Base-by-base conservation (phyloP, 2,329 filamentous ascomycete species). In the Phaeosphaeriaceae sp. region DNA sequence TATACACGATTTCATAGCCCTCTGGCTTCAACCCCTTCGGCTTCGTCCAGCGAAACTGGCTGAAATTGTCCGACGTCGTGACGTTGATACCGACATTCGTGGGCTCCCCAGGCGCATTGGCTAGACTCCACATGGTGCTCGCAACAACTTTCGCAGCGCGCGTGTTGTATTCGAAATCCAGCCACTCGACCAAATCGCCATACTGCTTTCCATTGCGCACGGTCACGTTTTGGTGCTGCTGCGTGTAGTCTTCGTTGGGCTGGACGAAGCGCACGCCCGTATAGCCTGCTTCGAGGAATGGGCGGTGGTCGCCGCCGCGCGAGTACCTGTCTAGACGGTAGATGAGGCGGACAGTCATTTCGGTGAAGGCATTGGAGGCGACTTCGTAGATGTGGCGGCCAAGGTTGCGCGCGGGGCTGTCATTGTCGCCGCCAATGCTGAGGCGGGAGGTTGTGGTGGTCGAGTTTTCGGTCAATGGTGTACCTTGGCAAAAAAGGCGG, bases 251-350 rank as follows among this genome's bases (percentile, higher is more conserved):
- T 71, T 86, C 84, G 49, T 81, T 77, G 0, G 84, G 81, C 73
- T 86, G 84, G 1, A 83, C 85, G 76, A 85, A 85, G 5, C 84
- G 78, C 7, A 81, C 78, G 1, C 80, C 82, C 3, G 82, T 76
- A 66, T 83, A 86, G 1, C 84, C 84, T 24, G 80, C 78, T 40
- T 81, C 75, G 21, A 86, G 81, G 69, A 86, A 86, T 1, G 81
- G 78, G 17, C 78, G 70, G 67, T 86, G 84, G 68, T 86, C 84
- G 24, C 84, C 84, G 41, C 84, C 82, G 10, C 84, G 78, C n/a
- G 84, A 76, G 73, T 81, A 86, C 9, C 84, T 79, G 60, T 86
- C 84, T 0, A 82, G 76, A 0, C 84, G 79, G 71, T 86, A 85
- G 45, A 86, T 79, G 45, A 85, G 72, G 11, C 81, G 80, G 1